phyloP scores from a whole-genome alignment of 2,329 filamentous ascomycete genomes.

The Cladosporium sp. region DNA sequence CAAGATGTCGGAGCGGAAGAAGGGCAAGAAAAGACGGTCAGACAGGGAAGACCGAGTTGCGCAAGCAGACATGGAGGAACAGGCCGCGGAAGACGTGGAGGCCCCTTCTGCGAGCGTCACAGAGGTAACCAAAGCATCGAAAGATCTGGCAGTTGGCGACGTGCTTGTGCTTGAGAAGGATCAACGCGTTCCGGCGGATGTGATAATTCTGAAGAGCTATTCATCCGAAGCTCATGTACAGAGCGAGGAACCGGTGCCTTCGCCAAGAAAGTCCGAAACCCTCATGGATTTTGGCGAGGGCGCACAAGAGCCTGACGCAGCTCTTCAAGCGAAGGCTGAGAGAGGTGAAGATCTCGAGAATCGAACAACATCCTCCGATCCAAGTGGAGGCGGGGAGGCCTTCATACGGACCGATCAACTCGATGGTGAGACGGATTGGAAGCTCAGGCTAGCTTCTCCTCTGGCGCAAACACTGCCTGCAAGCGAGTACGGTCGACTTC shows the following conservation, averaged over 20 bases:
- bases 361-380: slow-evolving; percentile 29
- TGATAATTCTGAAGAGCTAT: slow-evolving; percentile 82
- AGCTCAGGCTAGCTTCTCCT: slow-evolving; percentile 79
- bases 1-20: slow-evolving; percentile 28
- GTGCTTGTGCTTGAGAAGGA: slow-evolving; percentile 90
- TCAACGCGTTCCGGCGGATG: slow-evolving; percentile 87
- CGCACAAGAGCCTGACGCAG: slow-evolving; percentile 8
- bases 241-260: slow-evolving; percentile 32
- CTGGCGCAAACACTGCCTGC: slow-evolving; percentile 72
- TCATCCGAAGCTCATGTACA: slow-evolving; percentile 47
- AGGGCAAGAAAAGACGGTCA: slow-evolving; percentile 24
- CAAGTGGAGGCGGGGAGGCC: slow-evolving; percentile 65
- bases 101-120: slow-evolving; percentile 34
- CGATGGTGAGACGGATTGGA: slow-evolving; percentile 98
- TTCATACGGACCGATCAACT: slow-evolving; percentile 97
- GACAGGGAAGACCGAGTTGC: slow-evolving; percentile 41
- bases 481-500: slow-evolving; percentile 60
- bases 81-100: slow-evolving; percentile 38
- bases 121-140: slow-evolving; percentile 73
- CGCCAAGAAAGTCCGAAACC: slow-evolving; percentile 16
- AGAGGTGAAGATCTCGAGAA: slow-evolving; percentile 21
- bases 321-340: slow-evolving; percentile 21
- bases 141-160: slow-evolving; percentile 87
- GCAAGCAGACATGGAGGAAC: slow-evolving; percentile 65
- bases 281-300: slow-evolving; percentile 22